Conservation (phyloP, 2,329 filamentous ascomycete genomes). For the Elsinoe australis region DNA sequence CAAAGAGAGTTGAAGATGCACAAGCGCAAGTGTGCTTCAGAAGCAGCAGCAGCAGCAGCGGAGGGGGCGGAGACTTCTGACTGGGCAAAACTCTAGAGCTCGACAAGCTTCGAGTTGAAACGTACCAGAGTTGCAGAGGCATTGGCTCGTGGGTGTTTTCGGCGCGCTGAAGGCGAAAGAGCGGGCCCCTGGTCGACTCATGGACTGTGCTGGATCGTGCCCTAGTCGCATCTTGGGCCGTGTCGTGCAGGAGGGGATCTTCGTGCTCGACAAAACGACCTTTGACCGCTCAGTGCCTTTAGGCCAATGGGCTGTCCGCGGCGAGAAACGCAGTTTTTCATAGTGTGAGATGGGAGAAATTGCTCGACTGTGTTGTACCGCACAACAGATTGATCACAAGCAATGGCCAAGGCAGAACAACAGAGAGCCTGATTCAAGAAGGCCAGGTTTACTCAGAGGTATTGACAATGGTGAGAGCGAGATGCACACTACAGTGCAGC, state of each 20-base stretch:
- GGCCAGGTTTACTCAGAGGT: no score
- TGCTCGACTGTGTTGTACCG: slow-evolving; percentile 3
- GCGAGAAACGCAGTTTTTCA: neutral
- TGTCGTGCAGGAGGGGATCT: slow-evolving; percentile 83
- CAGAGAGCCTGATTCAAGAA: slow-evolving; percentile 2
- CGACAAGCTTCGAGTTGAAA: slow-evolving; percentile 6
- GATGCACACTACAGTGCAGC: neutral
- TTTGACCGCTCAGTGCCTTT: neutral
- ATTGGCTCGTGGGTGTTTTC: neutral
- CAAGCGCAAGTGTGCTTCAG: no score
- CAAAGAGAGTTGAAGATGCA: neutral
- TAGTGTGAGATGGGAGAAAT: slow-evolving; percentile 1
- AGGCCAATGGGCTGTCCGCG: neutral
- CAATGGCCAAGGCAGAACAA: neutral
- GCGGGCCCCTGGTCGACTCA: no score
- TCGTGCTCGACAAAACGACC: slow-evolving; percentile 61
- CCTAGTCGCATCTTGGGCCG: slow-evolving; percentile 30
- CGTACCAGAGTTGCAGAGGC: slow-evolving; percentile 6
- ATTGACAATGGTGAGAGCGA: neutral
- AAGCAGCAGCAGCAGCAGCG: neutral
- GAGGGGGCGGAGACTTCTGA: no score
- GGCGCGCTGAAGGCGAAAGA: neutral
- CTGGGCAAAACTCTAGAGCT: no score
- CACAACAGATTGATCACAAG: neutral
- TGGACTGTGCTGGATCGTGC: no score